Base-by-base conservation (phyloP, 2,329 filamentous ascomycete genomes). In the Cercospora brassicicola region DNA sequence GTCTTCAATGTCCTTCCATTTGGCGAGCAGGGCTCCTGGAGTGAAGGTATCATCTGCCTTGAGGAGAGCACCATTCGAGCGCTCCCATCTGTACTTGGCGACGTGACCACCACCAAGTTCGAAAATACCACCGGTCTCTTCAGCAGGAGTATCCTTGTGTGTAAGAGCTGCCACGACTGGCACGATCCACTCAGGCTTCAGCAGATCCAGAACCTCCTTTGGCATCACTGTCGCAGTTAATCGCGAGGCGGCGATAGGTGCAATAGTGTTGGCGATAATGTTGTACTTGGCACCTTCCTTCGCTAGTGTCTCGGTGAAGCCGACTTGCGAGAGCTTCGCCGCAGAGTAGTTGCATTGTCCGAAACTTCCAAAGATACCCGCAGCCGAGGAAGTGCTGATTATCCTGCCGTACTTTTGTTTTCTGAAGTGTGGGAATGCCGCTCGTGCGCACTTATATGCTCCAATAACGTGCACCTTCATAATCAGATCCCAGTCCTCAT, bases 261-360 rank as follows among this genome's bases (percentile, higher is more conserved):
- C 93, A 83, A 99, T 96, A 76, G 92, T 92, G 81, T 99, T 99
- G 84, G 86, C 89, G 76, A 97, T 83, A 75, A 99, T 98, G 86
- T 98, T 98, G 85, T 99, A 99, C 84, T 98, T 98, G 79, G 88
- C 85, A 73, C 95, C 95, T 84, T 99, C 95, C 86, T 98, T 98
- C 69, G 95, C 95, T 71, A 99, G 87, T 3, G 95, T 97, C 86
- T 99, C 94, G 45, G 94, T 97, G 84, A 98, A 98, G 74, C 94
- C 95, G 70, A 99, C 93, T 84, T 96, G 89, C 72, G 92, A 91
- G 72, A 98, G 87, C 85, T 98, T 99, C 78, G 95, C 95, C 69
- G 95, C 94, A 85, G 94, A 96, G 84, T 99, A 99, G 83, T 97
- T 98, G 80, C 90, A 88, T 84, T 98, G 94, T 73, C 94, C 95